Evolutionary conservation across 108 stramenopile genomes (phyloP), one percentile per base, ranked within the genome.

Genomic region (Skeletonema marinoi): DNA sequence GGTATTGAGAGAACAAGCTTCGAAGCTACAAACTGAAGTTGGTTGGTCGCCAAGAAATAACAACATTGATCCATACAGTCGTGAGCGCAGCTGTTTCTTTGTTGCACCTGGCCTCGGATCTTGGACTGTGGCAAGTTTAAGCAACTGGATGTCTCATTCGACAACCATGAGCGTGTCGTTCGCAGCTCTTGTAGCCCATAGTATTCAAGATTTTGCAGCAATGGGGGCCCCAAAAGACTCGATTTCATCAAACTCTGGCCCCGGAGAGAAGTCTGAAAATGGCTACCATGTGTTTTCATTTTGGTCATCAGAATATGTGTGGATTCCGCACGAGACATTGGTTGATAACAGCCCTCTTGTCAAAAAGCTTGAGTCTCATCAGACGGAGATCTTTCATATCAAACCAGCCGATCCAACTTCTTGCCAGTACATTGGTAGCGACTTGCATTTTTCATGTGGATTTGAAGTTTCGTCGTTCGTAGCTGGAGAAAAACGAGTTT

Each of bases 401-500:
- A 89, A 90, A 42, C 86, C 89, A 9, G 92, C 94, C 10, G 85
- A 87, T 46, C 92, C 93, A 16, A 77, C 77, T 39, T 56, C 68
- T 25, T 90, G 92, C 10, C 90, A 93, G 67, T 98, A 96, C 82
- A 83, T 98, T 29, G 97, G 97, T 3, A 92, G 92, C 66, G 90
- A 94, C 66, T 70, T 98, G 32, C 97, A 98, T 70, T 96, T 96
- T 74, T 91, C 94, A 4, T 94, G 94, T 74, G 95, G 97, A 1
- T 90, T 88, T 61, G 97, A 98, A 70, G 89, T 98, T 4, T 36
- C 71, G 51, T 74, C 72, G 11, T 95, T 93, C 70, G 83, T 82
- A 19, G 73, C 71, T 71, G 42, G 68, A 13, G 65, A 33, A 30
- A 38, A 39, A 1, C 58, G 58, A 25, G 77, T 90, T 4, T 54